Evolutionary conservation across 805 yeast genomes (phyloP).

Genomic region (Metschnikowia kofuensis): DNA sequence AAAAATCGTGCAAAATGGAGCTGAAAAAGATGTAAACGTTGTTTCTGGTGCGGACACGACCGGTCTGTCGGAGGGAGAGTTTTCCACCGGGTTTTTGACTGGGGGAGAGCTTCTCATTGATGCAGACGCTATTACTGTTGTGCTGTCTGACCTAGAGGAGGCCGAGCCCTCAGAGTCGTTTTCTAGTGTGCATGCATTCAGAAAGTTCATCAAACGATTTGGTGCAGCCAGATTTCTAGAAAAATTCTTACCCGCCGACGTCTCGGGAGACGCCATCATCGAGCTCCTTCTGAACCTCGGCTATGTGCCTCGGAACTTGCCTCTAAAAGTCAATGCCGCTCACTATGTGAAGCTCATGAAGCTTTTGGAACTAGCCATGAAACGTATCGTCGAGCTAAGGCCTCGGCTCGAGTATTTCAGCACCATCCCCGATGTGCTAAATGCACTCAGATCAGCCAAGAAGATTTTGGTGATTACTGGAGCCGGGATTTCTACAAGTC

Average conservation of each 20-base stretch:
- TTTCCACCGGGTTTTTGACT: neutral
- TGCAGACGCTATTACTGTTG: neutral
- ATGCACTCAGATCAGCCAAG: constrained; percentile 20
- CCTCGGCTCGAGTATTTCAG: constrained; percentile 51
- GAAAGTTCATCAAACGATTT: constrained; percentile 50
- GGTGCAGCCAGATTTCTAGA: constrained; percentile 64
- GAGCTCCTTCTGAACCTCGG: constrained; percentile 63
- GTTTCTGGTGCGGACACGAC: constrained; percentile 4
- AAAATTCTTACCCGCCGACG: constrained; percentile 57
- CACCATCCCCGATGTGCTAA: constrained; percentile 57
- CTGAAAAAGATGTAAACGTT: neutral
- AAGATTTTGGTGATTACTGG: constrained; percentile 80
- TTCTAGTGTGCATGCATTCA: constrained; percentile 22
- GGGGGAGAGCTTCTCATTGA: constrained; percentile 4
- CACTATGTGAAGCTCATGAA: constrained; percentile 47
- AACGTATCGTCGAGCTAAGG: constrained; percentile 56
- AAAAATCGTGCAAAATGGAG: neutral
- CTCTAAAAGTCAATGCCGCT: constrained; percentile 35
- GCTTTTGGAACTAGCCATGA: constrained; percentile 61
- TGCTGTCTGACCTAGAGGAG: constrained; percentile 10
- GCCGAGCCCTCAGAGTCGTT: neutral
- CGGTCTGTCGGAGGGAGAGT: neutral
- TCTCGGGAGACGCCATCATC: constrained; percentile 56
- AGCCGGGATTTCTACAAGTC: constrained; percentile 87
- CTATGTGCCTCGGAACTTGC: constrained; percentile 39